Conservation (phyloP, 139 green algal genomes). For the Coelastrella sp. region DNA sequence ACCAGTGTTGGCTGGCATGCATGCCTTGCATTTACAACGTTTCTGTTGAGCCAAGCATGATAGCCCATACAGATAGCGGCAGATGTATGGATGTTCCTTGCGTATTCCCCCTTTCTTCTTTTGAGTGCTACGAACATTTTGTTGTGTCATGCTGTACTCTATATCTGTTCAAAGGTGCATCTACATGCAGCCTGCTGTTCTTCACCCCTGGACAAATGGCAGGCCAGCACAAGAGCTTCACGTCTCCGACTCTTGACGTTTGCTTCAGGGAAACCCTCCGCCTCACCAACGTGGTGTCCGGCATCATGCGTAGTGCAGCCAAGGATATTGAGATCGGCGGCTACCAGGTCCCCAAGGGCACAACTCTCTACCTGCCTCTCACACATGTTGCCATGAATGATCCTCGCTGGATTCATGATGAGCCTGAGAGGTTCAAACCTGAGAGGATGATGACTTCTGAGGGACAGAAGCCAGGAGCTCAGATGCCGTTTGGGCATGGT, state of each 20-base stretch:
- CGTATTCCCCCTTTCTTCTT: too few relatives aligned
- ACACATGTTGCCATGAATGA: background rate
- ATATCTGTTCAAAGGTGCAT: background rate
- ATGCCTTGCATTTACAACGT: background rate
- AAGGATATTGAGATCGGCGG: conserved; percentile 35
- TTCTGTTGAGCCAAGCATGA: background rate
- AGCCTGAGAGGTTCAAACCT: conserved; percentile 11
- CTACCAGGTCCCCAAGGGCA: conserved; percentile 14
- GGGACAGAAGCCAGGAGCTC: conserved; percentile 14
- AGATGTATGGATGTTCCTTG: too few relatives aligned
- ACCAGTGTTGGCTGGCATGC: background rate
- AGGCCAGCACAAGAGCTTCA: too few relatives aligned
- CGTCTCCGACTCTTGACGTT: background rate
- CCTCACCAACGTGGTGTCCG: conserved; percentile 13
- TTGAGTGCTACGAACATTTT: too few relatives aligned
- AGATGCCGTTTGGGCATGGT: conserved; percentile 47
- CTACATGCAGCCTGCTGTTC: background rate
- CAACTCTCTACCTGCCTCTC: conserved; percentile 15
- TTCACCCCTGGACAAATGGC: too few relatives aligned
- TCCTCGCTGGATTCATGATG: conserved; percentile 9
- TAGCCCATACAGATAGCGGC: too few relatives aligned
- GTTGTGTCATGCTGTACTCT: background rate
- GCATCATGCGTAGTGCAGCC: conserved; percentile 6
- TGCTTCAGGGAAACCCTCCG: conserved; percentile 38
- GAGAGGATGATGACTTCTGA: conserved; percentile 42